Evolutionary conservation across 345 rosid genomes (phyloP), one percentile per base, ranked within the genome.

Genomic region (Eucalyptus tenuipes): DNA sequence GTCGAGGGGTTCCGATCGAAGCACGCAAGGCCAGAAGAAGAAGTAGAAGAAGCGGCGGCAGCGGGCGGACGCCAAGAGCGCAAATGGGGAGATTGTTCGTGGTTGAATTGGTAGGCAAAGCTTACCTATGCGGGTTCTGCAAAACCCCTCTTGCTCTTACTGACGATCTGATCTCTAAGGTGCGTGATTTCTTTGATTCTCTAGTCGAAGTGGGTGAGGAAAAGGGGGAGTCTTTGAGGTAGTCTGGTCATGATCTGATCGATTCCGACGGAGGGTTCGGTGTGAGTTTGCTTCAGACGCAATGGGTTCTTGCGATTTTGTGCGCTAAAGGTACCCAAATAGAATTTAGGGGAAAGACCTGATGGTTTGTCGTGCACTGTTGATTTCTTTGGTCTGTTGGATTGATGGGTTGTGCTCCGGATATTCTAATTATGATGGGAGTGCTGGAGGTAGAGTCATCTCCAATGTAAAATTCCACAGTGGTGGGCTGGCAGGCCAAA

Each of bases 121-220:
- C 89, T 29, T 91, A 90, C 88, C 49, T 91, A 22, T 93, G 94
- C 95, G 71, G 91, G 85, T 90, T 88, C 85, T 93, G 94, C 59
- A 88, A 90, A 61, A 75, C 57, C 57, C 92, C 91, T 89, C 91
- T 93, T 52, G 95, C 95, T 81, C 93, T 91, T 45, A 89, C 86
- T 16, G 93, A 90, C n/a, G 92, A 89, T 87, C 87, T 93, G 42
- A 71, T 91, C 84, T 92, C 90, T 27, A 87, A 91, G 92, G 94
- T 91, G 88, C 71, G 66, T 50, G 5, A 16, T 52, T 49, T 52
- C 59, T 20, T 52, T 11, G 55, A 17, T 45, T 50, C 48, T 85
- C 50, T 49, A 7, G 37, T n/a, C 37, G 37, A 45, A 52, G 50
- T 25, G 53, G 9, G 37, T 27, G 86, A 48, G 24, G 82, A 37